phyloP scores from a whole-genome alignment of 768 basidiomycete genomes.

The Pulveroboletus sp. region DNA sequence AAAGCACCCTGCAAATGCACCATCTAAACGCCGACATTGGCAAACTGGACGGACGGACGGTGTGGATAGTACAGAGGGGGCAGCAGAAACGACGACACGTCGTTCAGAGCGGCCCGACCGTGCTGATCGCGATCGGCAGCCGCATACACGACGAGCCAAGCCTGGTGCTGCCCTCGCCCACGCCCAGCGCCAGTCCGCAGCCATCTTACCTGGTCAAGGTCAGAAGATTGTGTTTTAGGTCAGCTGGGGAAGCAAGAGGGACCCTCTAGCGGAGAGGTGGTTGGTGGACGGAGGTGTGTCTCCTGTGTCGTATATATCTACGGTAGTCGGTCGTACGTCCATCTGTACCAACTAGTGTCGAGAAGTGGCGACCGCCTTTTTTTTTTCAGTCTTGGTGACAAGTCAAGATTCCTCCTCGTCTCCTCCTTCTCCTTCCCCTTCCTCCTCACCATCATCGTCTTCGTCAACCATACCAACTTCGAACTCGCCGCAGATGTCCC shows the following conservation, averaged over 20 bases:
- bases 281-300: neutral
- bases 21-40: conserved; percentile 1
- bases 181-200: conserved; percentile 70
- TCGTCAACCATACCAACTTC: conserved; percentile 79
- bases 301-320: neutral
- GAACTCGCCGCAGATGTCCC: conserved; percentile 92
- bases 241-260: too few relatives aligned
- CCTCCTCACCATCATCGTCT: conserved; percentile 37
- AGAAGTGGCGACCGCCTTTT: neutral
- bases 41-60: conserved; percentile 4
- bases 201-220: conserved; percentile 61
- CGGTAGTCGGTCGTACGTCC: neutral
- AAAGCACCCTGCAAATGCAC: neutral
- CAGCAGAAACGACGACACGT: neutral
- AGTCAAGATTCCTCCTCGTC: conserved; percentile 10
- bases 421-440: too few relatives aligned
- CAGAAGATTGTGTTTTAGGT: conserved; percentile 67
- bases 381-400: neutral
- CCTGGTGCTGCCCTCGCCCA: conserved; percentile 79
- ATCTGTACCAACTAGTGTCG: neutral
- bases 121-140: conserved; percentile 10
- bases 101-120: conserved; percentile 8
- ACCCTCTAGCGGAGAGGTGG: neutral
- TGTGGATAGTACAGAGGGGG: neutral
- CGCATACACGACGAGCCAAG: conserved; percentile 43